Conservation (phyloP, 768 basidiomycete genomes). For the Lactifluus hygrophoroides region DNA sequence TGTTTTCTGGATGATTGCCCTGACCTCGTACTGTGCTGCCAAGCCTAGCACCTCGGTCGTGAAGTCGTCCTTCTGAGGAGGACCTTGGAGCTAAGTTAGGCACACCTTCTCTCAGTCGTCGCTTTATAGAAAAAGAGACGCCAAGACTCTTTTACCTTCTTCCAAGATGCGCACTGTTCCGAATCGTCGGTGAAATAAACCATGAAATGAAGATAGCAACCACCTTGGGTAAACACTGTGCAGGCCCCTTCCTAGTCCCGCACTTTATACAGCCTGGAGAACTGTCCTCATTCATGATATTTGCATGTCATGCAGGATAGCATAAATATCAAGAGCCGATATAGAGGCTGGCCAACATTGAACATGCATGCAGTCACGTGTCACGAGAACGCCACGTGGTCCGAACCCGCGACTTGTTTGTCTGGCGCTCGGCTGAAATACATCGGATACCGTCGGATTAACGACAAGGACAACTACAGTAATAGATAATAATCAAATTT, state of each 20-base stretch:
- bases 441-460: no score
- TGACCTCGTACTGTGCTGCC: conserved; percentile 12
- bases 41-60: conserved; percentile 2
- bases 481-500: no score
- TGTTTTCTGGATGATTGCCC: not conserved
- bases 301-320: not conserved
- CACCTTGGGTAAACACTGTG: not conserved
- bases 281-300: not conserved
- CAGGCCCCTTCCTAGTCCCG: not conserved
- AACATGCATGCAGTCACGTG: no score
- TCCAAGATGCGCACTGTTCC: conserved; percentile 7
- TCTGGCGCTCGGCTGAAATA: no score
- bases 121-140: not conserved
- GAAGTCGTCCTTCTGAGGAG: not conserved
- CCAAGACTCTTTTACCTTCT: not conserved
- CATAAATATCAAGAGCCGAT: not conserved
- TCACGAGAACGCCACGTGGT: no score
- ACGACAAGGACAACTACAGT: no score
- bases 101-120: not conserved
- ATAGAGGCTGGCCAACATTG: not conserved
- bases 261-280: not conserved
- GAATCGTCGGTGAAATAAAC: conserved; percentile 8
- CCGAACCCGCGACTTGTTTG: no score
- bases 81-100: conserved; percentile 5
- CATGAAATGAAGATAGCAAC: not conserved